Evolutionary conservation across 2,329 filamentous ascomycete genomes (phyloP), one percentile per base, ranked within the genome.

Genomic region (Didymella lethalis): DNA sequence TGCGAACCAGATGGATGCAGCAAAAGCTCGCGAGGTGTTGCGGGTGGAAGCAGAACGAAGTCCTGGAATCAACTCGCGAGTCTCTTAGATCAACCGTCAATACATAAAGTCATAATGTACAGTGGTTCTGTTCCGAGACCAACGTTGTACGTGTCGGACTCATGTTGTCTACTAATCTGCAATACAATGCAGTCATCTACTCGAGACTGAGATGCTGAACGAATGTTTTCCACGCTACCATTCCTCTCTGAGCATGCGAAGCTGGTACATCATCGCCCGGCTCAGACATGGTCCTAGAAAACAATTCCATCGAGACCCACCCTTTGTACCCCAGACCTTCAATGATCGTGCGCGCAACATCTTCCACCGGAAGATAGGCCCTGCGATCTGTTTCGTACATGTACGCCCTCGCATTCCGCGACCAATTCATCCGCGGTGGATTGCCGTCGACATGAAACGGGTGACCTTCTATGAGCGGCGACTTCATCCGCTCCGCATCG

Each of bases 231-330:
- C 54, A 57, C 7, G 54, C 48, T 11, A 10, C 54, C 31, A 50
- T 57, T 7, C 54, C 54, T 25, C 54, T 29, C 4, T 41, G 40
- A 28, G 54, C 54, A 51, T 57, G 54, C 28, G 49, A 47, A 8
- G 28, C 29, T 40, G 54, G 47, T 40, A 57, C 54, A 32, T 38
- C 18, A 8, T 57, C 47, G 25, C 40, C 54, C 10, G 20, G 18
- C 26, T 57, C 54, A 23, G 54, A 57, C 54, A 57, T 57, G 3
- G 54, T 57, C 36, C 54, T 50, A 4, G 54, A 57, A 20, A 57
- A 57, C 38, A 57, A 31, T 26, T 57, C 54, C 54, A 57, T 57
- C 16, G 54, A 57, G n/a, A 57, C 41, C 38, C 43, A 57, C 18
- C 54, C 54, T 23, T 51, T 47, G 29, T 57, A 57, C 16, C 47